Evolutionary conservation across 306 rosid species (phyloP).

Genomic region (Pyrus pyrifolia): DNA sequence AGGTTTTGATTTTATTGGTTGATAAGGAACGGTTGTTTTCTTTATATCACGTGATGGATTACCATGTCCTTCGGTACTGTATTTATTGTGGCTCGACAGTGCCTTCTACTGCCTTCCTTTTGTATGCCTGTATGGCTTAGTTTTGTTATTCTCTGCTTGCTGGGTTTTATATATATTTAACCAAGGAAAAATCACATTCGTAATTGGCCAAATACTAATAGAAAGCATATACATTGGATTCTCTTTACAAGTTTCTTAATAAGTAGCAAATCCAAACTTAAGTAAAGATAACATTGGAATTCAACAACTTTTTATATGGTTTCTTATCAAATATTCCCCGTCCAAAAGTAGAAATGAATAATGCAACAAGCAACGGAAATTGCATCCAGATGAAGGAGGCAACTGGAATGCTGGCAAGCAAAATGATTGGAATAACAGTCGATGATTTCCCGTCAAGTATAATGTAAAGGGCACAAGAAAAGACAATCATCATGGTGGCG

Average conservation of each 20-base stretch:
- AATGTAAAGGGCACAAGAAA: conserved; percentile 26
- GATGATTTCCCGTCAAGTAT: not conserved
- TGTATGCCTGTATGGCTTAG: no score
- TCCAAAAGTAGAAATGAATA: conserved; percentile 15
- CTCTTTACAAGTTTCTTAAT: not conserved
- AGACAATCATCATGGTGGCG: conserved; percentile 32
- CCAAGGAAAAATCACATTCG: not conserved
- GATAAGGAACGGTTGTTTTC: conserved; percentile 20
- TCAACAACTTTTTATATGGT: not conserved
- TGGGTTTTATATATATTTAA: no score
- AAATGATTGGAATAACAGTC: not conserved
- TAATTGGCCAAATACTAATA: no score
- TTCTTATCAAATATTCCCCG: not conserved
- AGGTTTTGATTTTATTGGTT: conserved; percentile 9
- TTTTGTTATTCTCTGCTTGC: no score
- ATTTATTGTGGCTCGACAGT: no score
- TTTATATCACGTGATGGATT: no score
- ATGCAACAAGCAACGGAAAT: conserved; percentile 15
- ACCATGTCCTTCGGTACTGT: no score
- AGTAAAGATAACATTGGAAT: not conserved
- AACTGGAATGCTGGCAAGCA: no score
- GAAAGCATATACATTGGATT: not conserved
- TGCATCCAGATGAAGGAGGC: conserved; percentile 6
- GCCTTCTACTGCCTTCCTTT: no score
- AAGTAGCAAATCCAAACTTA: not conserved